phyloP scores from a whole-genome alignment of 495 filamentous ascomycete genomes.

The Hypoxylon intermedium region DNA sequence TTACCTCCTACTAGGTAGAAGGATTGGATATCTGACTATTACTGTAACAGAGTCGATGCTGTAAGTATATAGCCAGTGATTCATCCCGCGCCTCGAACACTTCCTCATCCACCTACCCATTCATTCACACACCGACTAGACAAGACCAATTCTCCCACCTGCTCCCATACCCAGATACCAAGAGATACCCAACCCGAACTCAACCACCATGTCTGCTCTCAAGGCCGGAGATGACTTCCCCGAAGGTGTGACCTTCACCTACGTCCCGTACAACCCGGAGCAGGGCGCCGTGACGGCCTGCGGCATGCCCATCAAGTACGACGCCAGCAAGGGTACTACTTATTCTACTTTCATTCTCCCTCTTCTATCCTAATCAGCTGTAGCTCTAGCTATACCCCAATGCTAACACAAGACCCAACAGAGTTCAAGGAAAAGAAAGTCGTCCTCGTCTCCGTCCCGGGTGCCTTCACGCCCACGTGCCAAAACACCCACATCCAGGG shows the following conservation, averaged over 20 bases:
- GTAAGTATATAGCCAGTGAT: too few relatives aligned
- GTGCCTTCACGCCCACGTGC: constrained; percentile 96
- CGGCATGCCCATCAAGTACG: constrained; percentile 78
- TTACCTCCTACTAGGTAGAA: neutral
- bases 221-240: constrained; percentile 86
- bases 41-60: constrained; percentile 21
- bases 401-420: too few relatives aligned
- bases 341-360: too few relatives aligned
- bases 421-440: constrained; percentile 90
- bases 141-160: neutral
- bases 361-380: neutral
- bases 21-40: constrained; percentile 21
- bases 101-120: neutral
- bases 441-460: constrained; percentile 88
- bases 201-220: constrained; percentile 70
- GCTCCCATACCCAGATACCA: neutral
- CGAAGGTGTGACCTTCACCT: constrained; percentile 77
- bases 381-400: neutral
- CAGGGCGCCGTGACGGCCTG: constrained; percentile 71
- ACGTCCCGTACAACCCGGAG: constrained; percentile 74
- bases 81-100: neutral
- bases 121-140: too few relatives aligned
- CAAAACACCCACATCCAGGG: constrained; percentile 84
- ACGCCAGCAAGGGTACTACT: constrained; percentile 81
- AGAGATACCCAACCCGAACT: too few relatives aligned